Percentiles rank a stretch among this genome's conserved stretches.
These are phyloP conservation scores for Penicillium sp. DNA, from an alignment of 2,329 filamentous ascomycete species.

Conservation along the genomic window DNA sequence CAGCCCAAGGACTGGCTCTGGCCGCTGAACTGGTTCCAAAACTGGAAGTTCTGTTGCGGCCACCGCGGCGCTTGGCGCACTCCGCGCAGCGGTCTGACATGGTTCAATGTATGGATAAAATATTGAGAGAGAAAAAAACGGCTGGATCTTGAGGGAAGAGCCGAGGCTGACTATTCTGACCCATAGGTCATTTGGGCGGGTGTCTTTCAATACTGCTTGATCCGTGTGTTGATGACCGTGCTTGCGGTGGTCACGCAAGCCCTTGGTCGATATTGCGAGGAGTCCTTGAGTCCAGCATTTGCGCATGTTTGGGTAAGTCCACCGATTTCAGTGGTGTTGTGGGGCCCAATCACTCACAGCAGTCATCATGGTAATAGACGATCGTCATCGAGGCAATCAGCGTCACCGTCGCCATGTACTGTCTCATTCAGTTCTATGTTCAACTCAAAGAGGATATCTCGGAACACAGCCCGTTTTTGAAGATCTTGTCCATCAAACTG, in stretches of 20 bases:
- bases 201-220: slow-evolving; percentile 80
- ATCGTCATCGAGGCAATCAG: slow-evolving; percentile 64
- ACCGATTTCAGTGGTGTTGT: slow-evolving; percentile 4
- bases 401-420: slow-evolving; percentile 82
- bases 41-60: slow-evolving; percentile 63
- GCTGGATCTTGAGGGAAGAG: background rate
- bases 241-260: slow-evolving; percentile 68
- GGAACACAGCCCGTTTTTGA: slow-evolving; percentile 67
- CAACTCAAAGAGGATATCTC: slow-evolving; percentile 65
- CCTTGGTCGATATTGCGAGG: slow-evolving; percentile 67
- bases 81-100: slow-evolving; percentile 71
- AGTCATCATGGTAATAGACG: slow-evolving; percentile 39
- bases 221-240: slow-evolving; percentile 72
- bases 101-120: slow-evolving; percentile 50
- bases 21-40: slow-evolving; percentile 64
- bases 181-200: slow-evolving; percentile 59
- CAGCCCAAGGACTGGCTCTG: slow-evolving; percentile 65
- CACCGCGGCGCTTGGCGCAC: slow-evolving; percentile 62
- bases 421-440: slow-evolving; percentile 78
- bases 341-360: background rate
- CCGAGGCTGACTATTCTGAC: slow-evolving; percentile 3
- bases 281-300: slow-evolving; percentile 69
- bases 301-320: slow-evolving; percentile 69
- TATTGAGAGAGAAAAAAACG: no score
- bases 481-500: slow-evolving; percentile 80